Conservation (phyloP, 2,329 filamentous ascomycete genomes). For the Mollisia scopiformis region DNA sequence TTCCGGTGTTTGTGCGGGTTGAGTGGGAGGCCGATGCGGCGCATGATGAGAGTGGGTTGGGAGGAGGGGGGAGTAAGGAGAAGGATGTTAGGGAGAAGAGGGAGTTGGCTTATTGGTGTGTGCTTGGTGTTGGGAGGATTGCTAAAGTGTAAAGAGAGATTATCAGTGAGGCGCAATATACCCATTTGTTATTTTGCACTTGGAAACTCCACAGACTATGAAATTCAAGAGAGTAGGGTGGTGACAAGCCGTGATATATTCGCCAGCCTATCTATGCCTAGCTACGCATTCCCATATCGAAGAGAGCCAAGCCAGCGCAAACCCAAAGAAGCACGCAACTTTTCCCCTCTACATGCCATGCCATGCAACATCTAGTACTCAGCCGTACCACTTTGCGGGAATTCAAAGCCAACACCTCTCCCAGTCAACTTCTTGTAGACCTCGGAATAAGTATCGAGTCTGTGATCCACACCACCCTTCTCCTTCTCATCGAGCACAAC, state of each 20-base stretch:
- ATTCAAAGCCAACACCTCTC: conserved; percentile 97
- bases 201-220: background rate
- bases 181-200: conserved; percentile 30
- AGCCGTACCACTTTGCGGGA: conserved; percentile 79
- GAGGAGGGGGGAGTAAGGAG: conserved; percentile 45
- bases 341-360: conserved; percentile 2
- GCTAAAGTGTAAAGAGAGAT: conserved; percentile 45
- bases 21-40: conserved; percentile 80
- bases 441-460: conserved; percentile 99
- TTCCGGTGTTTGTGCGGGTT: conserved; percentile 89
- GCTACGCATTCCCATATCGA: conserved; percentile 29
- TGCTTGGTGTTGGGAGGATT: conserved; percentile 85
- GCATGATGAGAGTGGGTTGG: conserved; percentile 54
- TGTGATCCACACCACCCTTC: conserved; percentile 98
- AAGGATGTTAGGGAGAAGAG: conserved; percentile 74
- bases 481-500: conserved; percentile 99
- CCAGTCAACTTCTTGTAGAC: conserved; percentile 98
- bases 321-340: conserved; percentile 36
- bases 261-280: conserved; percentile 31
- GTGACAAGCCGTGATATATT: conserved; percentile 27
- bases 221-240: conserved; percentile 13
- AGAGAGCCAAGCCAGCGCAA: conserved; percentile 17
- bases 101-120: conserved; percentile 95
- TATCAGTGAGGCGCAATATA: conserved; percentile 26
- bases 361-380: conserved; percentile 71